Base-by-base conservation (phyloP, 2,329 filamentous ascomycete genomes). In the Epicoccum nigrum region DNA sequence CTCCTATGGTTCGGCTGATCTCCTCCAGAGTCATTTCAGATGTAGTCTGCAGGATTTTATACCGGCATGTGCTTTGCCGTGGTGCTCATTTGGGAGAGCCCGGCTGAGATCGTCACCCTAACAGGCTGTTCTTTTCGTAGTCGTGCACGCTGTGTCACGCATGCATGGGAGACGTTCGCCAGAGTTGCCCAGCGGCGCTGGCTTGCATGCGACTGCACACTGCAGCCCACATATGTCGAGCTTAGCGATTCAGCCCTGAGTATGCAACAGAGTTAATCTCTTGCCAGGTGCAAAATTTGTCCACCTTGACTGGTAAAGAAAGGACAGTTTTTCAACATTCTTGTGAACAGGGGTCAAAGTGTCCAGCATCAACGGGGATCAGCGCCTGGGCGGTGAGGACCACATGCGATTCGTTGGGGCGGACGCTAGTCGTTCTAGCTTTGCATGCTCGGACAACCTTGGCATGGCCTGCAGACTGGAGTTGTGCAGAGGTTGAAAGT, bases 1-100 rank as follows among this genome's bases (percentile, higher is more conserved):
- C 52, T 55, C 55, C 60, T 61, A 56, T 62, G 63, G 64, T 67
- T 71, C 66, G 67, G 67, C 67, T 68, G 65, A 70, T 60, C 57
- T 58, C 45, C 59, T 41, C 34, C 45, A 44, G 55, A 57, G 54
- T 55, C 56, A 58, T 55, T 56, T 41, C 37, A 25, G 9, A 25
- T 25, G 44, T 46, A 60, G 51, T 58, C 58, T 54, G 54, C 51
- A 62, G 46, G 49, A 56, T 65, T 60, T 59, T 60, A 51, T 56
- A 53, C 49, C 38, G 44, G 55, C 28, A 56, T 48, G 49, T 48
- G 51, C 45, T 42, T 51, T 37, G 41, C 48, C 48, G 41, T 42
- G 31, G 37, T 37, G 37, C 59, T 59, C 38, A 59, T 63, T 62
- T 57, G 30, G 61, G 62, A 53, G 59, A 51, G 41, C 54, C 42